Base-by-base conservation (phyloP, 257 asterid genomes). In the Apocynum venetum region DNA sequence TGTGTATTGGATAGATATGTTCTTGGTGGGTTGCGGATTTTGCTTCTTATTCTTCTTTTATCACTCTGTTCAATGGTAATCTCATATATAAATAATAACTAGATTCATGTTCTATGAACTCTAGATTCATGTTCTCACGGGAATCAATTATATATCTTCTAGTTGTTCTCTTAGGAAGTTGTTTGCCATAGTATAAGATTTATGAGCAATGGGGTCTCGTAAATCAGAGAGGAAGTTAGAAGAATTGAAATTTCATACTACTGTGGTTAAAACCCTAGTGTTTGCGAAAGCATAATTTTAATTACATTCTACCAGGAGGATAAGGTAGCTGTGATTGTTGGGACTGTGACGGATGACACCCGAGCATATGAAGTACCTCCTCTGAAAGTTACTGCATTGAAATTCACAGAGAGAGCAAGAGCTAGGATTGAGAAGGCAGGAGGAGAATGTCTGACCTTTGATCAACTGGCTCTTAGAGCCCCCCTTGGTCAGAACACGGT, bases 401-500 rank as follows among this genome's bases (percentile, higher is more conserved):
- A 94, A 77, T 92, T 91, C 88, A 94, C 98, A 0, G 95, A 92
- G 86, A 89, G 89, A 0, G 97, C 97, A 0, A 89, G 98, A 78
- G 97, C 98, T 76, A 88, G 98, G 79, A 90, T 94, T 69, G 98
- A 91, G 92, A 94, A 92, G 87, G 96, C 96, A 0, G 97, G 98
- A 35, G 98, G 97, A 2, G 97, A 94, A 84, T 94, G 98, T 41
- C 66, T 94, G 82, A 92, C 98, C 0, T 94, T 94, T 40, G 98
- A 94, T 73, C 97, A 92, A 92, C 91, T 94, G 10, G 98, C 98
- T 76, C 97, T 94, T 15, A 89, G 88, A 72, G 97, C 97, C 20
- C 98, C 98, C 1, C 97, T 94, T 67, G 97, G 98, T 11, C 97
- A 94, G 86, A 94, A 94, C 86, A 94, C 97, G 80, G 98, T 94